phyloP scores from a whole-genome alignment of 164 flowering plant genomes.

The Piper betle region DNA sequence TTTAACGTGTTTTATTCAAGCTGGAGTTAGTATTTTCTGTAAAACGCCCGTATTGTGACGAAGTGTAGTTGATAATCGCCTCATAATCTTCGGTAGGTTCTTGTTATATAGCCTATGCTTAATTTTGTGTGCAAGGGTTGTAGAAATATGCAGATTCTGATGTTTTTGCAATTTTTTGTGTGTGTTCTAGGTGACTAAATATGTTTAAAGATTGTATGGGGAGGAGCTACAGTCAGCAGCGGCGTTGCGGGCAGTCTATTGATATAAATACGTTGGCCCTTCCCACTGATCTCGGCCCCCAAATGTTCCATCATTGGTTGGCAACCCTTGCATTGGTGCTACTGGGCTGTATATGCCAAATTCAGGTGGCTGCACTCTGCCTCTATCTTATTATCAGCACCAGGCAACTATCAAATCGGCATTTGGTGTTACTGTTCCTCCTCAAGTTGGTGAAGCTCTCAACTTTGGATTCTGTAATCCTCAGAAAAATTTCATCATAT shows the following conservation, averaged over 20 bases:
- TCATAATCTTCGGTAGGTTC: slow-evolving; percentile 24
- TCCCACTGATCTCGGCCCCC: slow-evolving; percentile 14
- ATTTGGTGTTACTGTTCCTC: neutral
- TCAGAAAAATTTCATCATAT: slow-evolving; percentile 55
- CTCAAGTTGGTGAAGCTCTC: slow-evolving; percentile 4
- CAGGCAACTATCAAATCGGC: neutral
- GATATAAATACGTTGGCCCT: slow-evolving; percentile 17
- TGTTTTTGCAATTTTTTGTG: neutral
- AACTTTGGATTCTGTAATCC: slow-evolving; percentile 12
- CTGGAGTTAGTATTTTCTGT: neutral
- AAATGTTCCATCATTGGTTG: slow-evolving; percentile 7
- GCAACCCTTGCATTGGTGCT: slow-evolving; percentile 15
- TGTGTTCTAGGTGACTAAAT: neutral
- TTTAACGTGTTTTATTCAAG: slow-evolving; percentile 9
- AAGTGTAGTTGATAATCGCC: slow-evolving; percentile 1
- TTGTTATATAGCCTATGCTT: neutral
- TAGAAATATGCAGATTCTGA: neutral
- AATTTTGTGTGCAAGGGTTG: too few species aligned
- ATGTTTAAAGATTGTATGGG: slow-evolving; percentile 30
- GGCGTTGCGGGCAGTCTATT: slow-evolving; percentile 29
- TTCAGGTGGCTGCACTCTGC: too few species aligned
- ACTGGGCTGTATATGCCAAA: too few species aligned
- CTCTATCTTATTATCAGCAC: too few species aligned
- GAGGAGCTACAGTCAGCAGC: slow-evolving; percentile 34
- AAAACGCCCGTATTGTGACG: neutral